A percentile compares a stretch with the other conserved stretches of the same genome.
phyloP scores from a whole-genome alignment of 1,284 basidiomycete genomes.

The Heterobasidion annosum region DNA sequence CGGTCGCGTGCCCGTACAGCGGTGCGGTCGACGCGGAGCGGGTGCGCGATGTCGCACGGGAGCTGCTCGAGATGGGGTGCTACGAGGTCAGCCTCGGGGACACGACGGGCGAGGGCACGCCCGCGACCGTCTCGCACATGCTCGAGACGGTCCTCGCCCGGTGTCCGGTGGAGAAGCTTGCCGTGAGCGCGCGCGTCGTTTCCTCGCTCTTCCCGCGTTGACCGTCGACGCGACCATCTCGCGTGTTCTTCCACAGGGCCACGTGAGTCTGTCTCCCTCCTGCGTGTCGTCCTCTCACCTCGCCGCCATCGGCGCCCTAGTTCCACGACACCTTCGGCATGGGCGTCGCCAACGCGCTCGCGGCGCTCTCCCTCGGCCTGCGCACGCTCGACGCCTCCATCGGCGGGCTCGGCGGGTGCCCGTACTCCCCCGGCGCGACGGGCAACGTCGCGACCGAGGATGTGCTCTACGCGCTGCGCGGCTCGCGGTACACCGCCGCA shows the following conservation, averaged over 20 bases:
- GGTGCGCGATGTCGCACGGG: conserved; percentile 67
- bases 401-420: conserved; percentile 88
- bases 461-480: conserved; percentile 77
- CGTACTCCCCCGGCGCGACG: conserved; percentile 91
- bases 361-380: conserved; percentile 56
- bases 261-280: background rate
- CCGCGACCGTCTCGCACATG: conserved; percentile 56
- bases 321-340: conserved; percentile 87
- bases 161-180: conserved; percentile 56
- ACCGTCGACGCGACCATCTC: background rate
- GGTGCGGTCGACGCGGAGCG: conserved; percentile 63
- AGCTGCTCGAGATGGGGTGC: conserved; percentile 83
- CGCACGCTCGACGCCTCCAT: conserved; percentile 70
- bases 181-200: conserved; percentile 31
- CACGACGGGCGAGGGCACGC: conserved; percentile 85
- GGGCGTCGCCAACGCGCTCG: conserved; percentile 65
- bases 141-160: conserved; percentile 62
- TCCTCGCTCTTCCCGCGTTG: background rate
- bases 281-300: background rate
- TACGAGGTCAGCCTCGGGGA: conserved; percentile 92
- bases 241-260: background rate
- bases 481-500: conserved; percentile 41
- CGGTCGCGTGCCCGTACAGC: conserved; percentile 81
- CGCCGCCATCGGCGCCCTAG: conserved; percentile 5
- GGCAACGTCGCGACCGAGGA: conserved; percentile 93